Evolutionary conservation across 1,139 yeast genomes (phyloP).

Genomic region (Candida gigantensis): DNA sequence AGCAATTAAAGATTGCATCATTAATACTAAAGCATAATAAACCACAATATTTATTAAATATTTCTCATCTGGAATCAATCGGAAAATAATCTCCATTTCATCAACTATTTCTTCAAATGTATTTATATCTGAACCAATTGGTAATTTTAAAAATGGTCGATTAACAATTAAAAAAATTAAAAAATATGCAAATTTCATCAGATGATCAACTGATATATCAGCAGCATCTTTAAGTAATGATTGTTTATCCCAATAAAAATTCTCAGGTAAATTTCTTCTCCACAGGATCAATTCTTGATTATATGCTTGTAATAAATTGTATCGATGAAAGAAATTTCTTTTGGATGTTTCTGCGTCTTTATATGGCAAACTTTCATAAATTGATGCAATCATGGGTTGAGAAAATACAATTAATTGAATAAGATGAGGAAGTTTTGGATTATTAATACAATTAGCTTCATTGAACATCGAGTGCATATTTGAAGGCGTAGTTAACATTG

Average conservation of each 20-base stretch:
- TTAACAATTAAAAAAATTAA: conserved; percentile 11
- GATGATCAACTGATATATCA: conserved; percentile 7
- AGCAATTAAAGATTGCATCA: conserved; percentile 8
- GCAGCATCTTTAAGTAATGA: conserved; percentile 3
- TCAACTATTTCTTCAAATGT: conserved; percentile 9
- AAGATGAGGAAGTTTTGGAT: conserved; percentile 8
- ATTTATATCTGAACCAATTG: conserved; percentile 7
- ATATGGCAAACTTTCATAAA: conserved; percentile 12
- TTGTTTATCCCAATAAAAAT: conserved; percentile 9
- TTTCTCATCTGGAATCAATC: conserved; percentile 4
- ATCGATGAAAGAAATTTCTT: conserved; percentile 9
- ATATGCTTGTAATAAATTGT: conserved; percentile 8
- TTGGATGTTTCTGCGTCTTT: conserved; percentile 11
- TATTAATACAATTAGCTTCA: conserved; percentile 1
- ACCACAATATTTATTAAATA: conserved; percentile 11
- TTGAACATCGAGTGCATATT: conserved; percentile 1
- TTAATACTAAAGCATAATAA: conserved; percentile 10
- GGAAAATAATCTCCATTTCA: conserved; percentile 11
- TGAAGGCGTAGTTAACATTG: conserved; percentile 10
- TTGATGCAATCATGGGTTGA: conserved; percentile 12
- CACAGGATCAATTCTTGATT: conserved; percentile 9
- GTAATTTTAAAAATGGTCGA: conserved; percentile 13
- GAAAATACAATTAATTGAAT: conserved; percentile 6
- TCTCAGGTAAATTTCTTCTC: conserved; percentile 7
- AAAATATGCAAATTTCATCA: conserved; percentile 12